A percentile compares a stretch with the other conserved stretches of the same genome.
phyloP scores from a whole-genome alignment of 2,329 filamentous ascomycete species.

The Neopestalotiopsis rosae region DNA sequence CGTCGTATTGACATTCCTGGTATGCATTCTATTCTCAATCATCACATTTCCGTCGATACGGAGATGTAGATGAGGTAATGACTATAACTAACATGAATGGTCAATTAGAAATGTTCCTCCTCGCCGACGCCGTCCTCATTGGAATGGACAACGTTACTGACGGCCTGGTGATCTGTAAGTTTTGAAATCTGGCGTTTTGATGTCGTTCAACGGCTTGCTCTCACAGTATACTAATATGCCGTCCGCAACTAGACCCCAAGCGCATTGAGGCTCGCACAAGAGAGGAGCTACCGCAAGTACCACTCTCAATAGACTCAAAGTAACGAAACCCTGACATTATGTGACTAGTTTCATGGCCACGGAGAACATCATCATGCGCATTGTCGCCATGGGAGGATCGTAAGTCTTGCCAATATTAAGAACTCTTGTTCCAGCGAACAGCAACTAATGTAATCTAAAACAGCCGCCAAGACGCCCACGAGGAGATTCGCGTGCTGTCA shows the following conservation, averaged over 20 bases:
- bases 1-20: slow-evolving; percentile 70
- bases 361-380: slow-evolving; percentile 24
- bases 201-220: slow-evolving; percentile 42
- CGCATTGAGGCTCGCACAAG: slow-evolving; percentile 6
- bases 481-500: slow-evolving; percentile 78
- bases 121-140: slow-evolving; percentile 71
- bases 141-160: slow-evolving; percentile 70
- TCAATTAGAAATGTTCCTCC: slow-evolving; percentile 53
- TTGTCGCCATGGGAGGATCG: neutral
- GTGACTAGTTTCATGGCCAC: slow-evolving; percentile 71
- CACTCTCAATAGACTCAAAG: too few relatives aligned
- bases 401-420: too few relatives aligned
- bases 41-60: too few relatives aligned
- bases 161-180: slow-evolving; percentile 70
- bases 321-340: too few relatives aligned
- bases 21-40: slow-evolving; percentile 28
- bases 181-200: slow-evolving; percentile 39
- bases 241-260: slow-evolving; percentile 6
- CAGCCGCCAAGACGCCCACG: slow-evolving; percentile 63
- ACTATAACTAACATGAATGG: neutral
- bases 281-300: slow-evolving; percentile 58
- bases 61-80: neutral
- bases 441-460: too few relatives aligned
- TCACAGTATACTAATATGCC: too few relatives aligned
- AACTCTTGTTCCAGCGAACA: too few relatives aligned